Base-by-base conservation (phyloP, 495 filamentous ascomycete species). In the Talaromyces stipitatus region DNA sequence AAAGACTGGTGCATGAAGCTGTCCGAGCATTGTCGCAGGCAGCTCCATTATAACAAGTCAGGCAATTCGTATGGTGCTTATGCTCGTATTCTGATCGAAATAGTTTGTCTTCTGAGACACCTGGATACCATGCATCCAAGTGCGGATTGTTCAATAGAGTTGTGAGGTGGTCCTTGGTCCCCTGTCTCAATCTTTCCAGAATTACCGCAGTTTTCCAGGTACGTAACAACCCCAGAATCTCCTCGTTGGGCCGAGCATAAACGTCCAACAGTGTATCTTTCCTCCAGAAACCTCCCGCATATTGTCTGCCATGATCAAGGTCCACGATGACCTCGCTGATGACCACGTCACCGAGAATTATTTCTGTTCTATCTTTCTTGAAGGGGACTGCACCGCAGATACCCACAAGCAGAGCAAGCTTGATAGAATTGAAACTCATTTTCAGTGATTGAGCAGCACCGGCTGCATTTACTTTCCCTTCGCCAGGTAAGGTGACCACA, bases 331-430 rank as follows among this genome's bases (percentile, higher is more conserved):
- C 59, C 0, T 65, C 65, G 61, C 72, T 73, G 11, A 78, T 68
- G 12, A 78, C 55, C 1, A 78, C 75, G 55, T 80, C 75, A 12
- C 76, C 76, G 0, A 76, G 56, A 6, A 74, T 30, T 2, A 72
- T 60, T 12, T 68, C 62, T 2, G 52, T 5, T 69, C 32, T 2
- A 8, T 58, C 46, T 9, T 38, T 36, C 16, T 23, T 38, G 5
- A 70, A 47, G 1, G 67, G 67, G 5, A 64, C 48, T 2, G 38
- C 67, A 7, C 70, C 68, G 45, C 69, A 71, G 20, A 72, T 50
- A 2, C 69, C 67, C 6, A 72, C 66, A 1, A 69, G 47, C 3
- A 72, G 53, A 0, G 56, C 60, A 12, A 72, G 60, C 32, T 60
- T 58, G 4, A 70, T 56, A 12, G 41, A 36, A 3, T 41, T 28